phyloP scores from a whole-genome alignment of 75 land plant species.

The Selaginella tamariscina region DNA sequence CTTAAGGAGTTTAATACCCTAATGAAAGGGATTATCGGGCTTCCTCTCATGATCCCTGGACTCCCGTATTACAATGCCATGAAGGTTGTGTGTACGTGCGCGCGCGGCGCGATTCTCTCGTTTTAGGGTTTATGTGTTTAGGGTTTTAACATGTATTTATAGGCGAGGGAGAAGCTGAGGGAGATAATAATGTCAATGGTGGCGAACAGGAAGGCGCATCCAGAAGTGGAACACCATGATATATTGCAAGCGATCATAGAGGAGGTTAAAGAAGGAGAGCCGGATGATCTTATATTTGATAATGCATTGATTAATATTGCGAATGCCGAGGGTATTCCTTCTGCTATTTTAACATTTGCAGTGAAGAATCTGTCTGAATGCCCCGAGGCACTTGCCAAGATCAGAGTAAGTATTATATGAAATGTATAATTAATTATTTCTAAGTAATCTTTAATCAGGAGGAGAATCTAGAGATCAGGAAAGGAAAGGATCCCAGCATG shows the following conservation, averaged over 20 bases:
- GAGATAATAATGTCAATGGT: neutral
- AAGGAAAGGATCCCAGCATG: slow-evolving; percentile 11
- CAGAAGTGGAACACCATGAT: neutral
- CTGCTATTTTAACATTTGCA: neutral
- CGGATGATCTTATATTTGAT: neutral
- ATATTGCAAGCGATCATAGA: neutral
- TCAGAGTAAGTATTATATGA: neutral
- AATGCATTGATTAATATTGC: neutral
- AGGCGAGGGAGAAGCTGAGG: neutral
- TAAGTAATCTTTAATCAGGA: neutral
- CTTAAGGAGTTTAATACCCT: neutral
- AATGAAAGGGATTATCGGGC: neutral
- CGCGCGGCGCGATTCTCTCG: too few species aligned
- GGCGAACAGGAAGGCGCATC: neutral
- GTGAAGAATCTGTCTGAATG: neutral
- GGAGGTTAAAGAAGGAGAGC: neutral
- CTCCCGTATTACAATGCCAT: neutral
- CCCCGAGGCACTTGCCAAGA: neutral
- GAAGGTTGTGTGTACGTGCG: too few species aligned
- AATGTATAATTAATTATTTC: neutral
- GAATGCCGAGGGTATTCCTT: neutral
- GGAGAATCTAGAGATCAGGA: neutral
- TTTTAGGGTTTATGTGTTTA: neutral
- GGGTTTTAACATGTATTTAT: neutral
- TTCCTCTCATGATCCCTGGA: neutral